Base-by-base conservation (phyloP, 2,329 filamentous ascomycete genomes). In the Monosporascus ibericus region DNA sequence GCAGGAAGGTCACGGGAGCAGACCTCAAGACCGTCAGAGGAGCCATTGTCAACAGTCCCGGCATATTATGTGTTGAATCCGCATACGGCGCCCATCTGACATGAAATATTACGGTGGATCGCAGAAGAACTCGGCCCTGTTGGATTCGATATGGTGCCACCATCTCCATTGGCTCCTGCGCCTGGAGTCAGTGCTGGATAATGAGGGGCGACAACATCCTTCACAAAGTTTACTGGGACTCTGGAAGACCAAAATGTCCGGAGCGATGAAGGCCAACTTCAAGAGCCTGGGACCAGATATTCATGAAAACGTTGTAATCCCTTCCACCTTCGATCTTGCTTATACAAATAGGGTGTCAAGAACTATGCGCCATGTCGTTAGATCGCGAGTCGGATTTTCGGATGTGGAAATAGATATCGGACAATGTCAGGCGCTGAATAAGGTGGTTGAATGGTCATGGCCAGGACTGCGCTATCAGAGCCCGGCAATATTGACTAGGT, bases 61-160 rank as follows among this genome's bases (percentile, higher is more conserved):
- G 71, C 81, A 5, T 75, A 73, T 53, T 77, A 82, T 60, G 65
- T 81, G 2, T 57, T 80, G 27, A 81, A 79, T 54, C 68, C 72
- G 27, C 67, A 75, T 53, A 63, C 52, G 8, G 58, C 58, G 7
- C 73, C 75, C 4, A 71, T 60, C 2, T 80, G 76, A 77, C 61
- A 55, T 1, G 66, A 75, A 48, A 65, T 81, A 59, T 63, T 80
- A n/a, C 55, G 59, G 4, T 78, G 74, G 75, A 55, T 77, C 40
- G 48, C 44, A 24, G 52, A 52, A 15, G n/a, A 39, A 7, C 40
- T 50, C 0, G 48, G 48, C 0, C 30, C 49, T 3, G 47, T 54
- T 56, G 44, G 42, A 1, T 73, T 77, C 55, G 66, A 75, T 1
- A 64, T 73, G 14, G 71, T 80, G 6, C 44, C 62, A 3, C 69